Evolutionary conservation across 2,329 filamentous ascomycete genomes (phyloP).

Genomic region (Apiospora marii): DNA sequence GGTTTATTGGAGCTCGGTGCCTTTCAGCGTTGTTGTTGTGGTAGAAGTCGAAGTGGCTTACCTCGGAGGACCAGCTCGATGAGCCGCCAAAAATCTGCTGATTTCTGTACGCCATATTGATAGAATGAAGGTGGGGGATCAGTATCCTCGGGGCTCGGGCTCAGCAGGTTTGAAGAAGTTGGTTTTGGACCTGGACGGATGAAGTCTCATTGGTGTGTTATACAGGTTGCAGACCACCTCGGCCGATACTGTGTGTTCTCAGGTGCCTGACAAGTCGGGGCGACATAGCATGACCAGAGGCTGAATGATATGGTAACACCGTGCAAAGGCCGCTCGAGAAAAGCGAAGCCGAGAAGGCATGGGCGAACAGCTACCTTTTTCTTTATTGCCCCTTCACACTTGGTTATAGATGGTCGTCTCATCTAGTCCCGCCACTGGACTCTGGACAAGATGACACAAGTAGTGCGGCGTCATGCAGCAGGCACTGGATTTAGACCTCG

Average conservation of each 20-base stretch:
- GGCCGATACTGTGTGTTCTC: not conserved
- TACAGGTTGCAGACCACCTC: slow-evolving; percentile 5
- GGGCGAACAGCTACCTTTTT: slow-evolving; percentile 6
- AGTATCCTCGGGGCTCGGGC: not conserved
- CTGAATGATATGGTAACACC: not conserved
- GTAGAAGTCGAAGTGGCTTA: slow-evolving; percentile 22
- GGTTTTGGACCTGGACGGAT: not conserved
- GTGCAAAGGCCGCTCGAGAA: not conserved
- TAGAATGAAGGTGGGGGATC: slow-evolving; percentile 16
- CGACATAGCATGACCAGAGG: slow-evolving; percentile 3
- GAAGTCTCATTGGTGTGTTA: slow-evolving; percentile 1
- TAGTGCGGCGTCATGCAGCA: slow-evolving; percentile 18
- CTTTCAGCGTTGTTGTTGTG: not conserved
- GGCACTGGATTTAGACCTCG: slow-evolving; percentile 1
- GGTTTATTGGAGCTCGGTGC: slow-evolving; percentile 1
- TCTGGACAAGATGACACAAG: slow-evolving; percentile 9
- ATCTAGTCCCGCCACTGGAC: slow-evolving; percentile 9
- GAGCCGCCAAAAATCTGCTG: not conserved
- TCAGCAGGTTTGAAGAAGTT: slow-evolving; percentile 10
- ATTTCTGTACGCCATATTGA: slow-evolving; percentile 21
- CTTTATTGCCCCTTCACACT: not conserved
- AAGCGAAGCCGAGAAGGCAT: slow-evolving; percentile 2
- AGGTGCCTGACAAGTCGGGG: not conserved
- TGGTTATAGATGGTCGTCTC: not conserved
- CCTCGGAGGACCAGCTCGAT: slow-evolving; percentile 23